These are phyloP conservation scores for Tephrocybe sp. DNA, from an alignment of 768 basidiomycete species.

Conservation along the genomic window DNA sequence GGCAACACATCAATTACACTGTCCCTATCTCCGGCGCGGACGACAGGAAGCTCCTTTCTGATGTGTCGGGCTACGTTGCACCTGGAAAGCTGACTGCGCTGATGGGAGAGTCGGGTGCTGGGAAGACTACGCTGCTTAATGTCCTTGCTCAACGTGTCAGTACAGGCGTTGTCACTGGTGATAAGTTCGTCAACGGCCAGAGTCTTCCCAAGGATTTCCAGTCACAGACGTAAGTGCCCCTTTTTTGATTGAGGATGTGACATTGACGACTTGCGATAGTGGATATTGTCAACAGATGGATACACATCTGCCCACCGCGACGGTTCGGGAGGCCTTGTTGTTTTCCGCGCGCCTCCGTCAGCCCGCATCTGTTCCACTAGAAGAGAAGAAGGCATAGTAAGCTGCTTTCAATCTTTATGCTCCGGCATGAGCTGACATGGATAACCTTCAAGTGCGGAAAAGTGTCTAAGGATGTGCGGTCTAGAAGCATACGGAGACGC, in stretches of 20 bases:
- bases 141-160: slow-evolving; percentile 40
- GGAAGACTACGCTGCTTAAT: slow-evolving; percentile 44
- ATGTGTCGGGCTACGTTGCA: slow-evolving; percentile 77
- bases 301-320: slow-evolving; percentile 70
- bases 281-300: slow-evolving; percentile 90
- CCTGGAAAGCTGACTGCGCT: slow-evolving; percentile 70
- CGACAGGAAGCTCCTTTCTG: slow-evolving; percentile 55
- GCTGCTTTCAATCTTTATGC: slow-evolving; percentile 21
- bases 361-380: slow-evolving; percentile 58
- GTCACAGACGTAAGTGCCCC: slow-evolving; percentile 42
- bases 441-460: slow-evolving; percentile 9
- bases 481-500: slow-evolving; percentile 66
- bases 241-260: neutral
- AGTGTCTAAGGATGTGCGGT: slow-evolving; percentile 51
- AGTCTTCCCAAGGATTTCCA: slow-evolving; percentile 43
- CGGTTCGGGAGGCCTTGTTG: slow-evolving; percentile 78
- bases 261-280: slow-evolving; percentile 2
- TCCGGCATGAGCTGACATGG: neutral
- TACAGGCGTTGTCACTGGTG: slow-evolving; percentile 37
- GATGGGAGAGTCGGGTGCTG: slow-evolving; percentile 50
- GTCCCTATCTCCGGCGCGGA: slow-evolving; percentile 49
- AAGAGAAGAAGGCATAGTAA: slow-evolving; percentile 80
- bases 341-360: slow-evolving; percentile 83
- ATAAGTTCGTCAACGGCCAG: slow-evolving; percentile 42
- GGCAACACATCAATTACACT: slow-evolving; percentile 61